These are phyloP conservation scores for Musa balbisiana DNA, from an alignment of 202 grass and related monocot species.

Conservation along the genomic window DNA sequence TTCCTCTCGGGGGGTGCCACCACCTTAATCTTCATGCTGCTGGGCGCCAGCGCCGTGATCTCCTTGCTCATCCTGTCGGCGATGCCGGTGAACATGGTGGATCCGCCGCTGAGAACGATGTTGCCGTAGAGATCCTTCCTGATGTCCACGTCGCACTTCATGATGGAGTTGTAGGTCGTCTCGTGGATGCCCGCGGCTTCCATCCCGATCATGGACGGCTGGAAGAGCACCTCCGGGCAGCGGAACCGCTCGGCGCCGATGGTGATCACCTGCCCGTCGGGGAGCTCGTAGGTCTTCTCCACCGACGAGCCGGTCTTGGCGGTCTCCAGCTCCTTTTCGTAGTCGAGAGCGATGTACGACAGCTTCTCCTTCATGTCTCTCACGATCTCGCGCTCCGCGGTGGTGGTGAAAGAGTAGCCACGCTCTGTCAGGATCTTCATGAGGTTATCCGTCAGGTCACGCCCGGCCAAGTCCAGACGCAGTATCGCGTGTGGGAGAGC, in stretches of 20 bases:
- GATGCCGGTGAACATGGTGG: not conserved
- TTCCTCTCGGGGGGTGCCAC: not conserved
- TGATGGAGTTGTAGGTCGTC: not conserved
- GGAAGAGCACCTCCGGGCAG: not conserved
- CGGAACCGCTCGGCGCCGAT: not conserved
- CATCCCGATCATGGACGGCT: not conserved
- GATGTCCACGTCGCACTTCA: not conserved
- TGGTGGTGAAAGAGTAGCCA: not conserved
- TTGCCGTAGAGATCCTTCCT: not conserved
- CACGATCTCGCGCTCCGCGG: not conserved
- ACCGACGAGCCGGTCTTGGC: not conserved
- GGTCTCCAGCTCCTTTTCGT: not conserved
- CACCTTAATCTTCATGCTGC: slow-evolving; percentile 1
- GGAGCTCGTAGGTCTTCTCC: not conserved
- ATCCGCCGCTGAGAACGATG: not conserved
- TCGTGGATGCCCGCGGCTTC: not conserved
- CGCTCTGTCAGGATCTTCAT: not conserved
- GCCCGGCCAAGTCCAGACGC: not conserved
- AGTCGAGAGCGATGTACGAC: not conserved
- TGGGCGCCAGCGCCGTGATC: not conserved
- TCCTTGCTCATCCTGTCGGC: not conserved
- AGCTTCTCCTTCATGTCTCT: slow-evolving; percentile 1
- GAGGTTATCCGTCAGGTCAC: not conserved
- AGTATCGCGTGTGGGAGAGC: not conserved
- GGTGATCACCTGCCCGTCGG: not conserved